phyloP scores from a whole-genome alignment of 768 basidiomycete genomes.

The Lentinula guzmanii region DNA sequence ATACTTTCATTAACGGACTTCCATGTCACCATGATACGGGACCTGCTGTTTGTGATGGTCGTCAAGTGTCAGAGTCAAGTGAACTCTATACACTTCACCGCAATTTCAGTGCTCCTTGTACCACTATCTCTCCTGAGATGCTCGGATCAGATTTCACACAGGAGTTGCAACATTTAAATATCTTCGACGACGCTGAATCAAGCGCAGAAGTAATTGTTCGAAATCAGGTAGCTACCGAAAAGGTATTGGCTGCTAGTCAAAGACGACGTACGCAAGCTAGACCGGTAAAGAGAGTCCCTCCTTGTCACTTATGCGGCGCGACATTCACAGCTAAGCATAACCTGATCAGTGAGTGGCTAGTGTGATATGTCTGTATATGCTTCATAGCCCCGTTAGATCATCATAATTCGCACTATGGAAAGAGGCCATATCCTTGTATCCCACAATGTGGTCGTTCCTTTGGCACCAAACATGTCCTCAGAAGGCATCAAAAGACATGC shows the following conservation, averaged over 20 bases:
- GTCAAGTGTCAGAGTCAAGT: not conserved
- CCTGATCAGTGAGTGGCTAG: not conserved
- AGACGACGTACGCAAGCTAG: not conserved
- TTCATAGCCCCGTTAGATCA: not conserved
- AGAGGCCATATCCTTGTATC: not conserved
- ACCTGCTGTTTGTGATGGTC: not conserved
- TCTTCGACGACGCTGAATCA: not conserved
- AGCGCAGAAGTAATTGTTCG: not conserved
- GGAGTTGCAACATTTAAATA: not conserved
- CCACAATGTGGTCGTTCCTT: not conserved
- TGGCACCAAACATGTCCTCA: not conserved
- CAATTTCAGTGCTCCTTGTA: not conserved
- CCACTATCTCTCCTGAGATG: not conserved
- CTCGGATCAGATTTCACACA: not conserved
- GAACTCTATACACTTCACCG: no score
- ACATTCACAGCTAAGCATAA: slow-evolving; percentile 1
- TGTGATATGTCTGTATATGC: not conserved
- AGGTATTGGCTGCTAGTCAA: not conserved
- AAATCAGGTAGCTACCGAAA: not conserved
- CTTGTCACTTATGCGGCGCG: not conserved
- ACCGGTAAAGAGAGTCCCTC: not conserved
- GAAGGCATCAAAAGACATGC: not conserved
- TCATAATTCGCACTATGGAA: not conserved
- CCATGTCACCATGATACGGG: not conserved
- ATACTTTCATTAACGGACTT: not conserved